Evolutionary conservation across 495 filamentous ascomycete species (phyloP).

Genomic region (Thermothielavioides terrestris): DNA sequence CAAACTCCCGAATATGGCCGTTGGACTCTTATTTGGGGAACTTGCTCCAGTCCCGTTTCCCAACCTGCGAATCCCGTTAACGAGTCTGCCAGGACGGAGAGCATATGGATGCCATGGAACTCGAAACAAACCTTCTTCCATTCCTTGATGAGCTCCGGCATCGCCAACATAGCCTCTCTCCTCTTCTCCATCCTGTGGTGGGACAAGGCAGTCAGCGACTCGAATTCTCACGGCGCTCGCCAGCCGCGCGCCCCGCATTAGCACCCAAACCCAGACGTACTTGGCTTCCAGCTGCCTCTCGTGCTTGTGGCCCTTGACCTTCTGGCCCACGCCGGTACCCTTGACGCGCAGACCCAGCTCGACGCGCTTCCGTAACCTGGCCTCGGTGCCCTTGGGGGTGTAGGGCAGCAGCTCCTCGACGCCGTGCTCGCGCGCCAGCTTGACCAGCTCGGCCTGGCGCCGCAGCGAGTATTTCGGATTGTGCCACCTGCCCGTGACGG

Average conservation of each 20-base stretch:
- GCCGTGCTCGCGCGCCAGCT: conserved; percentile 69
- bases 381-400: conserved; percentile 65
- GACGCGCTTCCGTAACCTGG: conserved; percentile 52
- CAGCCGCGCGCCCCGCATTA: background rate
- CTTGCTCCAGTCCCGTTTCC: conserved; percentile 82
- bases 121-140: conserved; percentile 76
- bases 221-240: background rate
- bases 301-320: conserved; percentile 88
- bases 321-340: conserved; percentile 86
- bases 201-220: conserved; percentile 18
- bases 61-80: conserved; percentile 46
- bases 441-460: conserved; percentile 84
- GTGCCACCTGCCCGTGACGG: conserved; percentile 66
- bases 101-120: background rate
- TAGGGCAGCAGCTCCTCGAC: conserved; percentile 77
- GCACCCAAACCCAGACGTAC: conserved; percentile 41
- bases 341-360: conserved; percentile 72
- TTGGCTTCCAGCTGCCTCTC: conserved; percentile 76
- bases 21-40: conserved; percentile 57
- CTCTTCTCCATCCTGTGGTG: conserved; percentile 76
- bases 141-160: conserved; percentile 79
- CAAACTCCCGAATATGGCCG: background rate
- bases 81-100: background rate
- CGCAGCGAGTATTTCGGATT: conserved; percentile 72
- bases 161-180: conserved; percentile 83